phyloP scores from a whole-genome alignment of 805 yeast genomes.

The Starmerella roubikii region DNA sequence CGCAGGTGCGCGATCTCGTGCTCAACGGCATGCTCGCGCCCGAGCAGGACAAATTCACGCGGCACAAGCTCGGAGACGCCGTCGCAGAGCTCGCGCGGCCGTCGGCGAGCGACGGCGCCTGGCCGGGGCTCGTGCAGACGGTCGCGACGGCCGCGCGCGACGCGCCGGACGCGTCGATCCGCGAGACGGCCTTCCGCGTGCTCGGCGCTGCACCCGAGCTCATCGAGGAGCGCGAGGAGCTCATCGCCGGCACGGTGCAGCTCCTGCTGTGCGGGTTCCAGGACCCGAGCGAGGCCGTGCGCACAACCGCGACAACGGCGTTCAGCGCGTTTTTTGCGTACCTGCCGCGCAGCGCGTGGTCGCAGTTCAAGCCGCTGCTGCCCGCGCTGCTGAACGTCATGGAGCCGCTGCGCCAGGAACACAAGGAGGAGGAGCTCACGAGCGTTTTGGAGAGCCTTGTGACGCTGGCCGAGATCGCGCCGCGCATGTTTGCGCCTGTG shows the following conservation, averaged over 20 bases:
- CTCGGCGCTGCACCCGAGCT: conserved; percentile 72
- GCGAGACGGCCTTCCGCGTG: conserved; percentile 87
- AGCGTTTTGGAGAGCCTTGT: conserved; percentile 79
- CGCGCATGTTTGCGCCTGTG: conserved; percentile 85
- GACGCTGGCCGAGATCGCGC: conserved; percentile 84
- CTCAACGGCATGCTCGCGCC: conserved; percentile 55
- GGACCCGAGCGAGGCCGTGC: conserved; percentile 67
- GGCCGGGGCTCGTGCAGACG: conserved; percentile 74
- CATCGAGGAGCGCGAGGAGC: conserved; percentile 38
- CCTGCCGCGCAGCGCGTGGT: conserved; percentile 70
- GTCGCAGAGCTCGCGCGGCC: conserved; percentile 75
- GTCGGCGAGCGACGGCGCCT: conserved; percentile 30
- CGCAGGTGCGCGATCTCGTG: conserved; percentile 50
- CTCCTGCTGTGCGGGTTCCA: conserved; percentile 70
- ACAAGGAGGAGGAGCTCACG: conserved; percentile 70
- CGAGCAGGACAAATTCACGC: conserved; percentile 57
- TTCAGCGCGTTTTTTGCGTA: conserved; percentile 80
- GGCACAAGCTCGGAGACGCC: conserved; percentile 89
- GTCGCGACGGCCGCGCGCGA: conserved; percentile 47
- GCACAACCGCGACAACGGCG: conserved; percentile 84
- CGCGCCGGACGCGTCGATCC: conserved; percentile 46
- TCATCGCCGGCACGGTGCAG: conserved; percentile 36
- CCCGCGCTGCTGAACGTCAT: conserved; percentile 77
- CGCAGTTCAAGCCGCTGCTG: conserved; percentile 56
- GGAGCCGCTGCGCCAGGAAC: conserved; percentile 67